These are phyloP conservation scores for Coniochaeta sp. DNA, from an alignment of 2,329 filamentous ascomycete genomes.

Conservation along the genomic window DNA sequence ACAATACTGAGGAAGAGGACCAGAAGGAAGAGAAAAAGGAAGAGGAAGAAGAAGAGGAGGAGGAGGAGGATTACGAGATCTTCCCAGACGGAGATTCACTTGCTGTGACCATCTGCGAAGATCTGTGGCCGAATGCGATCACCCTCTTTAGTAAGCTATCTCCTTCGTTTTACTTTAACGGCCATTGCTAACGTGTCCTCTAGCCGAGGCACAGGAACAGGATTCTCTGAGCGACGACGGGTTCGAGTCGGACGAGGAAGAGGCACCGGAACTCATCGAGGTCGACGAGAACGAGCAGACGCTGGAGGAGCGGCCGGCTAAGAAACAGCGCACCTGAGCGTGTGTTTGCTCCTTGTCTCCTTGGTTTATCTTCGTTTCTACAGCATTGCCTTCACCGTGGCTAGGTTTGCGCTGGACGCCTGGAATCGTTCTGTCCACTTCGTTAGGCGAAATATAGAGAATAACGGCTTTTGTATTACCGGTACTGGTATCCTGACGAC, in stretches of 20 bases:
- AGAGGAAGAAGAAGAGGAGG: conserved; percentile 53
- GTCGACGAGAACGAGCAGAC: conserved; percentile 31
- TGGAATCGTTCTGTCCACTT: too few species aligned
- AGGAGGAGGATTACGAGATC: conserved; percentile 64
- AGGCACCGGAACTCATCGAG: conserved; percentile 42
- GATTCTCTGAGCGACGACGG: conserved; percentile 62
- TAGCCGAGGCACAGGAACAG: conserved; percentile 64
- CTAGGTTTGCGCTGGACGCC: too few species aligned
- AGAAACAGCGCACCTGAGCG: conserved; percentile 32
- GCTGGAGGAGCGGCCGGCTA: conserved; percentile 24
- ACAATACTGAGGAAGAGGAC: conserved; percentile 37
- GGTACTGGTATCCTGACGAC: too few species aligned
- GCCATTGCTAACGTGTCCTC: conserved; percentile 25
- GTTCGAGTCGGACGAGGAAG: conserved; percentile 57
- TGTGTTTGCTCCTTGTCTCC: too few species aligned
- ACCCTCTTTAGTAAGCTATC: conserved; percentile 77
- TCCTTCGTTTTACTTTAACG: neutral
- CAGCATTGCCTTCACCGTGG: too few species aligned
- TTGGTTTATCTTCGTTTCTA: too few species aligned
- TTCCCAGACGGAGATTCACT: conserved; percentile 84
- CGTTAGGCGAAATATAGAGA: too few species aligned
- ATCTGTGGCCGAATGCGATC: conserved; percentile 81
- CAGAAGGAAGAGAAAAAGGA: conserved; percentile 35
- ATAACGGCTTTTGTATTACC: too few species aligned
- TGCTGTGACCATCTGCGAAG: conserved; percentile 73